Evolutionary conservation across 1,284 basidiomycete genomes (phyloP).

Genomic region (Sanghuangporus sanghuang): DNA sequence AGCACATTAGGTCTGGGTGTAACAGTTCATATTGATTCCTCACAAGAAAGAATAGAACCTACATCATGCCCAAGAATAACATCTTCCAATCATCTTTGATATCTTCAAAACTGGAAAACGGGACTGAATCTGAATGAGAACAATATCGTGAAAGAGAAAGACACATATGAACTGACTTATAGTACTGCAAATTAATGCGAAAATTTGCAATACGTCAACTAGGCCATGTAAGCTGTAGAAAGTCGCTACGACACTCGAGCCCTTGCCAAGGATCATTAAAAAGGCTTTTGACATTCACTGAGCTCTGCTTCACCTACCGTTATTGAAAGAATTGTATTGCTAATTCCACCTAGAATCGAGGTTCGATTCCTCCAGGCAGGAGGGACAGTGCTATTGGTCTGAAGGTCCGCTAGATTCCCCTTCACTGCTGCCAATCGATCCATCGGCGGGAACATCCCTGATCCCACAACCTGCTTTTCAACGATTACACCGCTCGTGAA

Average conservation of each 20-base stretch:
- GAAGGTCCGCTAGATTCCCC: constrained; percentile 51
- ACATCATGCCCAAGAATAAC: constrained; percentile 64
- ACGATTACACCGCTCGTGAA: constrained; percentile 26
- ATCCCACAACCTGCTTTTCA: constrained; percentile 16
- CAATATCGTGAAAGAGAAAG: background rate
- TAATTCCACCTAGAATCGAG: constrained; percentile 40
- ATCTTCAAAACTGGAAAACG: constrained; percentile 32
- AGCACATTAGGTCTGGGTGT: constrained; percentile 57
- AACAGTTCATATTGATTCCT: constrained; percentile 11
- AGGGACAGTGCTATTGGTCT: constrained; percentile 42
- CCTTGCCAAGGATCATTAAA: constrained; percentile 32
- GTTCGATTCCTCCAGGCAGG: constrained; percentile 53
- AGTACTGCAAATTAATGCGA: constrained; percentile 62
- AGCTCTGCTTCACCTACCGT: constrained; percentile 35
- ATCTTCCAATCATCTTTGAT: constrained; percentile 45
- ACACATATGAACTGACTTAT: constrained; percentile 38
- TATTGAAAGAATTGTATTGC: constrained; percentile 41
- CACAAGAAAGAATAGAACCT: constrained; percentile 24
- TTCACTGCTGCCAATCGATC: constrained; percentile 44
- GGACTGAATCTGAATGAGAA: constrained; percentile 31
- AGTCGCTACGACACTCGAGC: constrained; percentile 59
- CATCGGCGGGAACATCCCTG: constrained; percentile 56
- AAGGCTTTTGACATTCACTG: background rate
- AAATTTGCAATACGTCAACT: constrained; percentile 62
- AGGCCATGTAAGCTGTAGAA: constrained; percentile 68